Evolutionary conservation across 2,329 filamentous ascomycete species (phyloP).

Genomic region (Microdochium bolleyi): DNA sequence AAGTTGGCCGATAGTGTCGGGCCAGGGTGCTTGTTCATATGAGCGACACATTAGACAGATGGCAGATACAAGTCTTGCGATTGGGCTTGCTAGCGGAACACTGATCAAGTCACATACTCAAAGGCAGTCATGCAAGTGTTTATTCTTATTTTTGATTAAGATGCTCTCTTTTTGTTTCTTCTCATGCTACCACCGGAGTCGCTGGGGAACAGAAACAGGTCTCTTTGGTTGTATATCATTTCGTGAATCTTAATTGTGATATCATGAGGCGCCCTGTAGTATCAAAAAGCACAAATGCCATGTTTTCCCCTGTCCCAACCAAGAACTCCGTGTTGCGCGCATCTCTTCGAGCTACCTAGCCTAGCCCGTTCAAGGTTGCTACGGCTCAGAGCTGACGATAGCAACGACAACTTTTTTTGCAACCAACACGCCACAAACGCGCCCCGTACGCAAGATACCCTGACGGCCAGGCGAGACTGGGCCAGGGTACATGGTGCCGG

Average conservation of each 20-base stretch:
- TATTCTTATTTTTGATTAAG: not conserved
- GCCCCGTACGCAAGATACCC: not conserved
- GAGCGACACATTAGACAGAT: not conserved
- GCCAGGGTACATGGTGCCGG: too few relatives aligned
- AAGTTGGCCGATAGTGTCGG: too few relatives aligned
- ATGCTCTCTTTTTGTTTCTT: not conserved
- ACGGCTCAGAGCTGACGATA: too few relatives aligned
- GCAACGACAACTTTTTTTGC: conserved; percentile 1
- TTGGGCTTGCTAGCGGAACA: not conserved
- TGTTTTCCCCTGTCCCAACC: not conserved
- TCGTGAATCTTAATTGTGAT: not conserved
- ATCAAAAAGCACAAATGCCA: conserved; percentile 1
- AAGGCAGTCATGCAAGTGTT: not conserved
- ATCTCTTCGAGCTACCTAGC: too few relatives aligned
- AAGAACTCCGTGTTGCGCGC: not conserved
- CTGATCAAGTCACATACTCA: conserved; percentile 14
- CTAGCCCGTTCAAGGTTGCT: too few relatives aligned
- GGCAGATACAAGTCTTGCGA: not conserved
- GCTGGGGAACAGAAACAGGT: not conserved
- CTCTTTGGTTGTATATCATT: not conserved
- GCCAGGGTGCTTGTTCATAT: too few relatives aligned
- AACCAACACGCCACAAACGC: not conserved
- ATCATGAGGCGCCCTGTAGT: not conserved
- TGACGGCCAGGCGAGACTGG: not conserved
- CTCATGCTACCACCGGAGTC: not conserved